Percentiles rank a stretch among this genome's conserved stretches.
Evolutionary conservation across 2,329 filamentous ascomycete genomes (phyloP).

Genomic region (Penicillium decumbens): DNA sequence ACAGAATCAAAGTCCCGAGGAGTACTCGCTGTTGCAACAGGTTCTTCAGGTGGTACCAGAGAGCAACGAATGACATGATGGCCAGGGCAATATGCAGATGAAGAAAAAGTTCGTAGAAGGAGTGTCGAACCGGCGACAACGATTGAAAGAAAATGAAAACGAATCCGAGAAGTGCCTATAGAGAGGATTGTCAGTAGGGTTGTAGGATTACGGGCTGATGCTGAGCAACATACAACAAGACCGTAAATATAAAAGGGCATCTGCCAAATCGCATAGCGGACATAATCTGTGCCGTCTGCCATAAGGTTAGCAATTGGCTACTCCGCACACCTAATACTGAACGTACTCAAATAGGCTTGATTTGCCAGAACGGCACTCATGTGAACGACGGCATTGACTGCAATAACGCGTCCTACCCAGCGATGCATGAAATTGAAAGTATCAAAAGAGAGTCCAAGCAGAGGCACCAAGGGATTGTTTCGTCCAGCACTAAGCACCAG

Average conservation of each 20-base stretch:
- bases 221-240: slow-evolving; percentile 37
- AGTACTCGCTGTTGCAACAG: slow-evolving; percentile 30
- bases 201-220: neutral
- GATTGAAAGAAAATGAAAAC: slow-evolving; percentile 40
- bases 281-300: slow-evolving; percentile 53
- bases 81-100: slow-evolving; percentile 41
- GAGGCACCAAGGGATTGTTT: slow-evolving; percentile 79
- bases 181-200: neutral
- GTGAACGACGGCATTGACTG: slow-evolving; percentile 64
- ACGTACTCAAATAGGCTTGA: slow-evolving; percentile 22
- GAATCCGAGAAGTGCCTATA: slow-evolving; percentile 40
- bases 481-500: slow-evolving; percentile 80
- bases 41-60: slow-evolving; percentile 35
- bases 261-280: slow-evolving; percentile 26
- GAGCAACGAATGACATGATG: slow-evolving; percentile 36
- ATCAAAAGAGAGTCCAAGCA: slow-evolving; percentile 83
- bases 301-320: neutral
- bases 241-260: slow-evolving; percentile 30
- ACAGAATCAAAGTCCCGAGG: slow-evolving; percentile 30
- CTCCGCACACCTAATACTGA: no score
- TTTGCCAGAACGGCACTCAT: slow-evolving; percentile 40
- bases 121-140: slow-evolving; percentile 40
- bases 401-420: slow-evolving; percentile 71
- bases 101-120: slow-evolving; percentile 44
- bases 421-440: slow-evolving; percentile 86